Evolutionary conservation across 352 stramenopile genomes (phyloP).

Genomic region (Pythium phragmiticola): DNA sequence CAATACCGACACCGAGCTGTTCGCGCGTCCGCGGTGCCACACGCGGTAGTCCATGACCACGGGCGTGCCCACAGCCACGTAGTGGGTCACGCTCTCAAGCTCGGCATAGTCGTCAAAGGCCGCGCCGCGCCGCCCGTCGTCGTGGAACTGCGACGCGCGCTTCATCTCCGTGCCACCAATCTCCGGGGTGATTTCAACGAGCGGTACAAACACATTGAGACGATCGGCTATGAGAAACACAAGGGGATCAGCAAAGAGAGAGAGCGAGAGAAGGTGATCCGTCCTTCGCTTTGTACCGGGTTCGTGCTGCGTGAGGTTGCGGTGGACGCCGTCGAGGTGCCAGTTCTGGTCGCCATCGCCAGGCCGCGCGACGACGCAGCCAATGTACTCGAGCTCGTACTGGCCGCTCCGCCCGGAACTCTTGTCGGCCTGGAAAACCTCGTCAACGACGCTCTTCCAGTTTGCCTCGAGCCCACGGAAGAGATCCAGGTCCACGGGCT

Average conservation of each 20-base stretch:
- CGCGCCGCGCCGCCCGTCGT: slow-evolving; percentile 31
- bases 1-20: slow-evolving; percentile 28
- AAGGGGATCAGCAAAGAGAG: slow-evolving; percentile 1
- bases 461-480: slow-evolving; percentile 9
- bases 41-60: slow-evolving; percentile 80
- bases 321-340: slow-evolving; percentile 76
- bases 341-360: slow-evolving; percentile 73
- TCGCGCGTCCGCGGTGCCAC: slow-evolving; percentile 67
- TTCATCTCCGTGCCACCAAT: slow-evolving; percentile 77
- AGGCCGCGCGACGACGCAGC: slow-evolving; percentile 62
- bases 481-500: slow-evolving; percentile 7
- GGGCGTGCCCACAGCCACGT: slow-evolving; percentile 53
- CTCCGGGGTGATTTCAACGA: slow-evolving; percentile 46
- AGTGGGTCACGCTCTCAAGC: slow-evolving; percentile 50
- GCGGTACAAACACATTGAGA: slow-evolving; percentile 73
- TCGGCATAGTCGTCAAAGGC: slow-evolving; percentile 53
- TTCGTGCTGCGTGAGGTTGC: slow-evolving; percentile 47
- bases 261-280: neutral
- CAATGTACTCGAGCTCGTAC: slow-evolving; percentile 61
- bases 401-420: neutral
- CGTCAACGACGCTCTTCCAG: slow-evolving; percentile 11
- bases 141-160: slow-evolving; percentile 47
- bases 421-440: slow-evolving; percentile 13
- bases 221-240: slow-evolving; percentile 41
- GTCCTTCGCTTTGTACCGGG: slow-evolving; percentile 28